These are phyloP conservation scores for Mycena venus DNA, from an alignment of 768 basidiomycete genomes.

Conservation along the genomic window DNA sequence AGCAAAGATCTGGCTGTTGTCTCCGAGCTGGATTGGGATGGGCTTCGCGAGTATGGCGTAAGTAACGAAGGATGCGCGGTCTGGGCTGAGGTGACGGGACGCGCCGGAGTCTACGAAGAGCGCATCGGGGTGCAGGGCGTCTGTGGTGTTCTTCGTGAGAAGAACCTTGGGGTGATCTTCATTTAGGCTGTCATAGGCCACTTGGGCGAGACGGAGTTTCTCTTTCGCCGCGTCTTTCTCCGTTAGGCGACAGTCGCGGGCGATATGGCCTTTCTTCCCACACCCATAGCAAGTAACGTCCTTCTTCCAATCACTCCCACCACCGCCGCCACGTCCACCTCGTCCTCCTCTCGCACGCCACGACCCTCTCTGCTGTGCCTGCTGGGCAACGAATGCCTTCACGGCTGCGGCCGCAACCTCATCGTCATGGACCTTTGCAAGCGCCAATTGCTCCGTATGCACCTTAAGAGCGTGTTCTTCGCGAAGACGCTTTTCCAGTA, in stretches of 20 bases:
- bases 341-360: background rate
- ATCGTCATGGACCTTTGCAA: no score
- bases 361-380: background rate
- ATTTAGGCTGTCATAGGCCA: no score
- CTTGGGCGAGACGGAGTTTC: no score
- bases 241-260: no score
- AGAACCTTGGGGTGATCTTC: background rate
- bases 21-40: conserved; percentile 1
- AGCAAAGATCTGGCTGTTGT: background rate
- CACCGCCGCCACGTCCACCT: background rate
- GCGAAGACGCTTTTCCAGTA: no score
- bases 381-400: background rate
- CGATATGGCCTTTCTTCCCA: no score
- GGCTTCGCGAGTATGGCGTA: background rate
- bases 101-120: background rate
- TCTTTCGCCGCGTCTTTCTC: no score
- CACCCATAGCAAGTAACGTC: no score
- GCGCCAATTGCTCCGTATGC: no score
- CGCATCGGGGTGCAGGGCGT: background rate
- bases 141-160: conserved; percentile 6
- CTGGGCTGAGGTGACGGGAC: background rate
- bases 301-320: background rate
- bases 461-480: no score
- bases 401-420: no score
- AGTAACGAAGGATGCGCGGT: background rate